A percentile compares a stretch with the other conserved stretches of the same genome.
Conservation (phyloP, 371 early-diverging fungal genomes). For the Mucor circinelloides region DNA sequence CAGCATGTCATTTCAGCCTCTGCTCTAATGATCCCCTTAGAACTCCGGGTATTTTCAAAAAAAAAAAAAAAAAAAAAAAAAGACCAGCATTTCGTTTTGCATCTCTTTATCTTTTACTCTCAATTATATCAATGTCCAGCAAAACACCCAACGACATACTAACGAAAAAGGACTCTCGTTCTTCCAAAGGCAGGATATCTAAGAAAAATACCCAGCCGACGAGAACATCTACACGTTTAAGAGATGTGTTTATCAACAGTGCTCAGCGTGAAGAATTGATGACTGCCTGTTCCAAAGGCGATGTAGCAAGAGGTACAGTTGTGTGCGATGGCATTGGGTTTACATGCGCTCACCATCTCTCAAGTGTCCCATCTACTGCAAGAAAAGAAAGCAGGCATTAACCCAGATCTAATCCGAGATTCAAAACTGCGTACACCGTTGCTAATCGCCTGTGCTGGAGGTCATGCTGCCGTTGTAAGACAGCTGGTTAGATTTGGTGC, state of each 20-base stretch:
- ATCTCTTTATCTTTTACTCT: background rate
- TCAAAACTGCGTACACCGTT: constrained; percentile 49
- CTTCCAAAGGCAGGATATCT: background rate
- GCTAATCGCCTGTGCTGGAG: constrained; percentile 50
- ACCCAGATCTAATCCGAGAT: constrained; percentile 50
- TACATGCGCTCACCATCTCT: background rate
- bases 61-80: background rate
- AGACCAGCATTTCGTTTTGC: background rate
- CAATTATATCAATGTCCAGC: constrained; percentile 12
- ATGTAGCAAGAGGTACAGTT: constrained; percentile 38
- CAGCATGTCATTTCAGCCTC: background rate
- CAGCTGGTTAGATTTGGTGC: constrained; percentile 40
- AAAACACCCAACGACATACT: constrained; percentile 27
- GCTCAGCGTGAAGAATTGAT: constrained; percentile 45
- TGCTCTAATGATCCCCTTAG: background rate
- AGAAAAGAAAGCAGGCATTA: constrained; percentile 27
- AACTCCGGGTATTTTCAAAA: background rate
- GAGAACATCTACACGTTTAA: constrained; percentile 23
- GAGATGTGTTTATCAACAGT: constrained; percentile 36
- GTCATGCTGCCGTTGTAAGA: constrained; percentile 41
- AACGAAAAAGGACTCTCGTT: background rate
- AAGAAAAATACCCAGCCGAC: constrained; percentile 8
- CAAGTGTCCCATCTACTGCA: constrained; percentile 36
- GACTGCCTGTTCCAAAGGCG: constrained; percentile 43
- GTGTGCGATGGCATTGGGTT: background rate